Percentiles rank a stretch among this genome's conserved stretches.
These are phyloP conservation scores for Nadsonia fulvescens DNA, from an alignment of 805 yeast genomes.

Conservation along the genomic window DNA sequence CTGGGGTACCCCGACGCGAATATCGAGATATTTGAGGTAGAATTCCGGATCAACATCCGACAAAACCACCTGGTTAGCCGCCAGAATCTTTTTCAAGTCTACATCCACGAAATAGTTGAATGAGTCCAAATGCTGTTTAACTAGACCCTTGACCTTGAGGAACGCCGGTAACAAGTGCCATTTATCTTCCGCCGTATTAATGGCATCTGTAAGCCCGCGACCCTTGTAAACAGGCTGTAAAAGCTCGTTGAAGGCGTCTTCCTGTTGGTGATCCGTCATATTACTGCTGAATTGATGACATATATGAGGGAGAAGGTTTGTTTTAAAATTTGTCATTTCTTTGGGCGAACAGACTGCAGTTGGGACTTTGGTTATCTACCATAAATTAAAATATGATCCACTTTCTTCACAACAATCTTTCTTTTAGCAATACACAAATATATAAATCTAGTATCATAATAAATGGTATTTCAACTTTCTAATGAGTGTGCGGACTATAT, in stretches of 20 bases:
- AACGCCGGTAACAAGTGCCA: slow-evolving; percentile 96
- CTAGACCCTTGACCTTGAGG: slow-evolving; percentile 84
- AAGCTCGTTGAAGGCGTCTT: slow-evolving; percentile 41
- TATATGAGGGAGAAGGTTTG: no score
- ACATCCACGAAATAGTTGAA: slow-evolving; percentile 90
- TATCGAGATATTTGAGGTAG: slow-evolving; percentile 80
- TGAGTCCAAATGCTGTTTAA: slow-evolving; percentile 95
- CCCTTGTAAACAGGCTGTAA: slow-evolving; percentile 74
- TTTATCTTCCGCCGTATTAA: slow-evolving; percentile 74
- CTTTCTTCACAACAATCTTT: no score
- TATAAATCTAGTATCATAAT: no score
- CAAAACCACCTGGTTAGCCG: slow-evolving; percentile 74
- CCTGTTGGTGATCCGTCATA: no score
- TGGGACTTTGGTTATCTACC: no score
- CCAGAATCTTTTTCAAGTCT: slow-evolving; percentile 79
- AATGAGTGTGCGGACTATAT: slow-evolving; percentile 9
- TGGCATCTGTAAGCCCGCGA: slow-evolving; percentile 67
- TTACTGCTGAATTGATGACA: no score
- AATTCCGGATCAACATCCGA: slow-evolving; percentile 97
- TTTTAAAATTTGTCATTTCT: no score
- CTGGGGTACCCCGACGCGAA: slow-evolving; percentile 55
- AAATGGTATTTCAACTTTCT: slow-evolving; percentile 4
- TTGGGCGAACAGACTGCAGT: no score
- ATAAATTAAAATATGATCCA: no score
- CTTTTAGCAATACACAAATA: no score